These are phyloP conservation scores for Styphnolobium japonicum DNA, from an alignment of 306 rosid genomes.

Conservation along the genomic window DNA sequence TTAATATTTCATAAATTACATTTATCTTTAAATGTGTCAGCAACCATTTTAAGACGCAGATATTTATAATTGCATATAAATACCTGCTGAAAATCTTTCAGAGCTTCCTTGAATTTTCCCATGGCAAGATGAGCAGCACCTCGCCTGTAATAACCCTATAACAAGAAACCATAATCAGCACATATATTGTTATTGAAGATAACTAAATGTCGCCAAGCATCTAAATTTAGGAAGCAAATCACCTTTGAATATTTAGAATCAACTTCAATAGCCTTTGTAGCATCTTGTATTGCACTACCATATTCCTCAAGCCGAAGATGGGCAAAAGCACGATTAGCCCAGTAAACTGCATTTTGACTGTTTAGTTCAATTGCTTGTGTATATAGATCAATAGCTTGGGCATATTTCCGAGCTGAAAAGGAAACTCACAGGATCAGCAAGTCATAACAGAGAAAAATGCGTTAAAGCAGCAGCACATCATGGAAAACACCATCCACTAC, in stretches of 20 bases:
- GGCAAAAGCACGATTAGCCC: constrained; percentile 94
- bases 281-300: constrained; percentile 96
- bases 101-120: constrained; percentile 96
- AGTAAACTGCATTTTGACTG: constrained; percentile 82
- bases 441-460: neutral
- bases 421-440: constrained; percentile 37
- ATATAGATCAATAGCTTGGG: constrained; percentile 83
- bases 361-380: constrained; percentile 79
- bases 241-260: constrained; percentile 95
- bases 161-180: constrained; percentile 35
- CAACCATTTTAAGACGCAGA: neutral
- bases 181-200: neutral
- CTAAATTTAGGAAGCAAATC: constrained; percentile 15
- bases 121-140: constrained; percentile 91
- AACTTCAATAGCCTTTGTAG: constrained; percentile 82
- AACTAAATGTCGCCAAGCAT: constrained; percentile 4
- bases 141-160: constrained; percentile 93
- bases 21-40: neutral
- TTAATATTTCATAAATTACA: neutral
- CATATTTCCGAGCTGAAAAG: constrained; percentile 79
- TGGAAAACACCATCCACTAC: too few relatives aligned
- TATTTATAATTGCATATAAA: neutral
- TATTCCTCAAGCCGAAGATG: constrained; percentile 93
- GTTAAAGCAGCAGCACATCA: neutral
- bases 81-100: constrained; percentile 97